Evolutionary conservation across 2,329 filamentous ascomycete species (phyloP).

Genomic region (Claviceps pusilla): DNA sequence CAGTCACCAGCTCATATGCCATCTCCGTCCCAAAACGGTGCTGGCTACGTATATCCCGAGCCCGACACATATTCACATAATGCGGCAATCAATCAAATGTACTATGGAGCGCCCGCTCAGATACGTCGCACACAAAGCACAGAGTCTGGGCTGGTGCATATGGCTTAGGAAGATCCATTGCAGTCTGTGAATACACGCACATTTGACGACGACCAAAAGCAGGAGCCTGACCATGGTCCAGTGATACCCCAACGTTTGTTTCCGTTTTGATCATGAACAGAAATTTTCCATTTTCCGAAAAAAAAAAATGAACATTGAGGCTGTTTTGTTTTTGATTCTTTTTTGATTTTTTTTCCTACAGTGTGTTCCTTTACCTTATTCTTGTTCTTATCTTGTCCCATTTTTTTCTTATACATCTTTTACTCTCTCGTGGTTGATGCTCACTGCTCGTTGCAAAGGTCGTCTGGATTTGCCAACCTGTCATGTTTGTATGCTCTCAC

Average conservation of each 20-base stretch:
- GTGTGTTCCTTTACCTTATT: neutral
- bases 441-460: neutral
- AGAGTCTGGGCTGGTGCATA: slow-evolving; percentile 40
- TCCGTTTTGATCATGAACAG: neutral
- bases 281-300: neutral
- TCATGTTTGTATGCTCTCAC: neutral
- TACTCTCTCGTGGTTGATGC: neutral
- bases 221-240: slow-evolving; percentile 4
- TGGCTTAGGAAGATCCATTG: slow-evolving; percentile 19
- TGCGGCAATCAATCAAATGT: slow-evolving; percentile 50
- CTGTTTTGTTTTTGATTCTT: neutral
- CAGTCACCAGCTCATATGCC: slow-evolving; percentile 66
- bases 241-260: slow-evolving; percentile 11
- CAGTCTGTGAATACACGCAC: neutral
- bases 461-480: neutral
- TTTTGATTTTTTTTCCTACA: neutral
- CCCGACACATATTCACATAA: slow-evolving; percentile 56
- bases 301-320: neutral
- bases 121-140: slow-evolving; percentile 63
- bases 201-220: neutral
- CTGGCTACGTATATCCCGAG: slow-evolving; percentile 66
- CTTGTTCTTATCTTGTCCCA: neutral
- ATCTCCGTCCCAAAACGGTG: slow-evolving; percentile 53
- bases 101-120: slow-evolving; percentile 49
- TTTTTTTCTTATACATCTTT: neutral